phyloP scores from a whole-genome alignment of 139 green algal genomes.

The Asterochloris erici region DNA sequence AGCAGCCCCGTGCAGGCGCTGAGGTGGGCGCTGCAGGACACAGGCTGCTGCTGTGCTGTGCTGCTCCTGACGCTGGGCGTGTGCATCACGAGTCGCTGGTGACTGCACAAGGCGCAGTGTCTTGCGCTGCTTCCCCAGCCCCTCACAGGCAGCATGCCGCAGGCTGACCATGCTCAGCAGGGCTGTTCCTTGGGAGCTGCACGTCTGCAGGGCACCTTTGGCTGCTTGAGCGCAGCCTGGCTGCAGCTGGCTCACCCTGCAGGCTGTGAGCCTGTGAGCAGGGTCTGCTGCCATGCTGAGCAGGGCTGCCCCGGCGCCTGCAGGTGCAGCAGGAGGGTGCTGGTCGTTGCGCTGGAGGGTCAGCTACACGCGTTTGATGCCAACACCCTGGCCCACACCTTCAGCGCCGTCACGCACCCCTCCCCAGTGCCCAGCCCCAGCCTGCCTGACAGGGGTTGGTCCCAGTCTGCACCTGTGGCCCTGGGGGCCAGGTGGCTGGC shows the following conservation, averaged over 20 bases:
- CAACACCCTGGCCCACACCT: conserved; percentile 35
- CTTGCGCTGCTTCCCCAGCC: no score
- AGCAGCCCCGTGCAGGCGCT: conserved; percentile 23
- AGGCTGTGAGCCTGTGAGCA: no score
- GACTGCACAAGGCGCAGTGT: no score
- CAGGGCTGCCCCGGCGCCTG: not conserved
- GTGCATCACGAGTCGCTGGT: no score
- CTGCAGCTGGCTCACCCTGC: not conserved
- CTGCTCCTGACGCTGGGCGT: no score
- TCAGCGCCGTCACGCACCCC: conserved; percentile 51
- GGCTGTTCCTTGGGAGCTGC: no score
- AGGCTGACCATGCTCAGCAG: no score
- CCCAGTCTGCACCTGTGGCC: conserved; percentile 32
- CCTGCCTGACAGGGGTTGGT: no score
- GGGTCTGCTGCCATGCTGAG: no score
- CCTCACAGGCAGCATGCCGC: no score
- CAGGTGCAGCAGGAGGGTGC: conserved; percentile 11
- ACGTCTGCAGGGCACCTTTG: no score
- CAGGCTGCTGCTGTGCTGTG: no score
- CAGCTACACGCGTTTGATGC: conserved; percentile 52
- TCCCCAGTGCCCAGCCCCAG: conserved; percentile 6
- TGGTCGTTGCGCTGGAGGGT: conserved; percentile 35
- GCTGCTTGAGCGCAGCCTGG: not conserved
- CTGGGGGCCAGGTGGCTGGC: conserved; percentile 56
- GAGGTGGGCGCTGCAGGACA: not conserved